phyloP scores from a whole-genome alignment of 2,329 filamentous ascomycete species.

The Diatrype stigma region DNA sequence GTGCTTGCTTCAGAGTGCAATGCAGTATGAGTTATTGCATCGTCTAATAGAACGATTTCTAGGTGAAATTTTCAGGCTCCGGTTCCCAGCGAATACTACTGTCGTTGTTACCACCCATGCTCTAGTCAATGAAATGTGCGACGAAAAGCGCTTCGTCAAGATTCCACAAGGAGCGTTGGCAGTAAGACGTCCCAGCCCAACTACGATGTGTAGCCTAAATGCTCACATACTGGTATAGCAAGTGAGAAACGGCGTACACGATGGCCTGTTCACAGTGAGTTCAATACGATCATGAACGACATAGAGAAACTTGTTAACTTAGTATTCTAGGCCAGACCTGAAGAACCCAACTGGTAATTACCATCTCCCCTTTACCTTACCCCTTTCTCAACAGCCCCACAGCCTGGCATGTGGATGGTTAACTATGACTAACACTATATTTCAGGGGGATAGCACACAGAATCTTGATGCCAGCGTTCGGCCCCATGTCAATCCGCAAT shows the following conservation, averaged over 20 bases:
- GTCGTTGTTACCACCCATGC: conserved; percentile 50
- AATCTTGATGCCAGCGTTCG: conserved; percentile 58
- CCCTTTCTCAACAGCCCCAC: no score
- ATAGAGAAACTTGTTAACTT: background rate
- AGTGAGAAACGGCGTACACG: conserved; percentile 56
- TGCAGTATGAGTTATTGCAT: conserved; percentile 5
- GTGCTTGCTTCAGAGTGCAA: conserved; percentile 6
- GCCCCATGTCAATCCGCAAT: conserved; percentile 59
- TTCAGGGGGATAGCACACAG: conserved; percentile 37
- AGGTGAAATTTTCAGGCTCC: conserved; percentile 60
- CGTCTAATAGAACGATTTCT: conserved; percentile 11
- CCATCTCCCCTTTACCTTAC: no score
- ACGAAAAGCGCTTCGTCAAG: conserved; percentile 65
- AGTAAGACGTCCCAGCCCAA: conserved; percentile 19
- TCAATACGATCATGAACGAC: conserved; percentile 20
- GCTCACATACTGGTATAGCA: conserved; percentile 28
- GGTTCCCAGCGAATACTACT: conserved; percentile 41
- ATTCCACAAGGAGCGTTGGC: conserved; percentile 43
- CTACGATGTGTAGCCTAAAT: background rate
- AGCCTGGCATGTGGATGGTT: no score
- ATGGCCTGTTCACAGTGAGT: conserved; percentile 62
- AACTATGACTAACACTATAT: no score
- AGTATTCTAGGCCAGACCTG: conserved; percentile 31
- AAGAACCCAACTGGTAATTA: conserved; percentile 50
- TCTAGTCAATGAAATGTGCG: conserved; percentile 59